These are phyloP conservation scores for Populus hybrid DNA, from an alignment of 441 rosid species.

Conservation along the genomic window DNA sequence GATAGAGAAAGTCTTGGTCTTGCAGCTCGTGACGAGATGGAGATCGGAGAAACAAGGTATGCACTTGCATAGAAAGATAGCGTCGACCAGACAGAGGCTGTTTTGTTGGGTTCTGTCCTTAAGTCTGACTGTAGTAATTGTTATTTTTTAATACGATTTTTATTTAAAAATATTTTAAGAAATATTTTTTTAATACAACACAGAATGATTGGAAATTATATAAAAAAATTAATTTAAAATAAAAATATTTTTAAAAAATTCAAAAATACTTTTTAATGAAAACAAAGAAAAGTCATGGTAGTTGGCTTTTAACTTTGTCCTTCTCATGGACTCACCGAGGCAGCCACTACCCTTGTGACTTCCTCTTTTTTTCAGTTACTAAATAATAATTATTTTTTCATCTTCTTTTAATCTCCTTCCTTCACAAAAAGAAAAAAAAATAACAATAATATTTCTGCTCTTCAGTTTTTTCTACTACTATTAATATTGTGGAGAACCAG, in stretches of 20 bases:
- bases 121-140: neutral
- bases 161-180: constrained; percentile 17
- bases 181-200: constrained; percentile 12
- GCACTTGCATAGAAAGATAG: neutral
- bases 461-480: neutral
- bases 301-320: constrained; percentile 31
- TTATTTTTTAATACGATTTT: no score
- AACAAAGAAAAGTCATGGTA: neutral
- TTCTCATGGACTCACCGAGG: constrained; percentile 20
- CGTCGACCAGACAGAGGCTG: constrained; percentile 12
- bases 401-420: neutral
- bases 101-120: constrained; percentile 24
- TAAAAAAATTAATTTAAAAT: no score
- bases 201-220: no score
- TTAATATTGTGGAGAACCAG: neutral
- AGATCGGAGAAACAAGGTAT: neutral
- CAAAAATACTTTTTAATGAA: no score
- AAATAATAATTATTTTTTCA: neutral
- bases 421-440: neutral
- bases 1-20: neutral
- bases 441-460: neutral
- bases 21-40: neutral
- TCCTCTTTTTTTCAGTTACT: neutral
- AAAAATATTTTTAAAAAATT: no score
- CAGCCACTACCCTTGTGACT: neutral